Evolutionary conservation across 2,329 filamentous ascomycete genomes (phyloP).

Genomic region (Colletotrichum limetticola): DNA sequence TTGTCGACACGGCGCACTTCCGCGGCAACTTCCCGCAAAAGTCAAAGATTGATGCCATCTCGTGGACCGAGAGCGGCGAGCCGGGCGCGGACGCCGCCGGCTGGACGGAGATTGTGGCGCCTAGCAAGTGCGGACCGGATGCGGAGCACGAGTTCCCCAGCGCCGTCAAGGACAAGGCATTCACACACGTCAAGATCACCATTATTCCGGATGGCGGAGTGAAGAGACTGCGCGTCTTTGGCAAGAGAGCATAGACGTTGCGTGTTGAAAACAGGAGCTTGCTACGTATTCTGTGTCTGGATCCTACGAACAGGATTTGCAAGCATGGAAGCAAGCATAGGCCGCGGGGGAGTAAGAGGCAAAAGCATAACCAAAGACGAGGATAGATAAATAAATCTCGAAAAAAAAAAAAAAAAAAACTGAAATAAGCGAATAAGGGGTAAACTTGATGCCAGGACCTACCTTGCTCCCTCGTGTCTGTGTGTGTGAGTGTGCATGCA

Average conservation of each 20-base stretch:
- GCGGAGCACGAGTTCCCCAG: conserved; percentile 75
- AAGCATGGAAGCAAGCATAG: background rate
- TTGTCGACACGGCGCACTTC: conserved; percentile 87
- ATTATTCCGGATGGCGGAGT: conserved; percentile 95
- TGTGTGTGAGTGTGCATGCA: background rate
- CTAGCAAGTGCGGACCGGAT: conserved; percentile 78
- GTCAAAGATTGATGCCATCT: conserved; percentile 73
- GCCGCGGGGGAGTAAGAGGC: background rate
- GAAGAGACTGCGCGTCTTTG: conserved; percentile 85
- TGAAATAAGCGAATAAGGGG: background rate
- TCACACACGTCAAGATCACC: conserved; percentile 88
- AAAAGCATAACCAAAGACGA: background rate
- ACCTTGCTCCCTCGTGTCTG: background rate
- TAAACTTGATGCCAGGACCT: background rate
- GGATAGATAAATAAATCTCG: background rate
- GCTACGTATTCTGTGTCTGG: background rate
- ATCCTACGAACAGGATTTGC: background rate
- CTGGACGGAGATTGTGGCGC: conserved; percentile 74
- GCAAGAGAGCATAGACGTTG: conserved; percentile 57
- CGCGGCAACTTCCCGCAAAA: conserved; percentile 86
- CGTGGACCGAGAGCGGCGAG: conserved; percentile 64
- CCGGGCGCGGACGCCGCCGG: conserved; percentile 65
- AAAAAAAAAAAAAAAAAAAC: too few species aligned
- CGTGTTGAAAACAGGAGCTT: background rate
- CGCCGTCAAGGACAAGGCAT: conserved; percentile 65